Evolutionary conservation across 2,329 filamentous ascomycete species (phyloP).

Genomic region (Pseudogymnoascus sp.): DNA sequence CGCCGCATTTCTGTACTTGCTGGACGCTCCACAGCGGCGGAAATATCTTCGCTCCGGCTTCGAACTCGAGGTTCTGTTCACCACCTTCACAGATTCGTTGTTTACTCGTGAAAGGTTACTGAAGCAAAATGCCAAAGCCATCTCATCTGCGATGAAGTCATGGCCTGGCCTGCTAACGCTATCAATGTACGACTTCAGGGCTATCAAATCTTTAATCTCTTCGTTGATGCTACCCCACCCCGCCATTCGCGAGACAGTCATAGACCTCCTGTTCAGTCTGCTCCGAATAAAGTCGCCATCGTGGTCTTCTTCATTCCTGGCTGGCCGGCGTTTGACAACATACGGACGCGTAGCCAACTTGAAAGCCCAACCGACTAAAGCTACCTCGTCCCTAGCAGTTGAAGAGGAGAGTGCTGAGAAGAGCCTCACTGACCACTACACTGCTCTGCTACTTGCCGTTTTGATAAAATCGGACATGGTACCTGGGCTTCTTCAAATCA

Average conservation of each 20-base stretch:
- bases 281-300: constrained; percentile 86
- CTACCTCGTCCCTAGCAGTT: constrained; percentile 40
- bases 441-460: constrained; percentile 75
- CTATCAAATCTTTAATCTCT: constrained; percentile 69
- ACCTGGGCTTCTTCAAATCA: constrained; percentile 51
- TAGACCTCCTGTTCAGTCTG: constrained; percentile 74
- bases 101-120: constrained; percentile 52
- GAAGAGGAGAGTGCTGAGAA: constrained; percentile 63
- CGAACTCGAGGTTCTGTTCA: constrained; percentile 82
- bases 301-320: constrained; percentile 93
- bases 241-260: constrained; percentile 61
- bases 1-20: constrained; percentile 76
- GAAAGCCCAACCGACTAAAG: constrained; percentile 48
- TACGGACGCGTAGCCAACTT: constrained; percentile 91
- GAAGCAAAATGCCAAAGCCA: constrained; percentile 85
- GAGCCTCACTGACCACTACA: constrained; percentile 91
- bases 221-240: constrained; percentile 51
- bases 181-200: constrained; percentile 78
- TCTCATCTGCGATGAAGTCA: constrained; percentile 80
- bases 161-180: constrained; percentile 89
- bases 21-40: constrained; percentile 75
- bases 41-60: constrained; percentile 80
- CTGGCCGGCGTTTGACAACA: constrained; percentile 84
- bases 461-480: constrained; percentile 75
- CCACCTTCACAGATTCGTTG: constrained; percentile 80